Conservation (phyloP, 2,329 filamentous ascomycete genomes). For the Colletotrichum tropicicola region DNA sequence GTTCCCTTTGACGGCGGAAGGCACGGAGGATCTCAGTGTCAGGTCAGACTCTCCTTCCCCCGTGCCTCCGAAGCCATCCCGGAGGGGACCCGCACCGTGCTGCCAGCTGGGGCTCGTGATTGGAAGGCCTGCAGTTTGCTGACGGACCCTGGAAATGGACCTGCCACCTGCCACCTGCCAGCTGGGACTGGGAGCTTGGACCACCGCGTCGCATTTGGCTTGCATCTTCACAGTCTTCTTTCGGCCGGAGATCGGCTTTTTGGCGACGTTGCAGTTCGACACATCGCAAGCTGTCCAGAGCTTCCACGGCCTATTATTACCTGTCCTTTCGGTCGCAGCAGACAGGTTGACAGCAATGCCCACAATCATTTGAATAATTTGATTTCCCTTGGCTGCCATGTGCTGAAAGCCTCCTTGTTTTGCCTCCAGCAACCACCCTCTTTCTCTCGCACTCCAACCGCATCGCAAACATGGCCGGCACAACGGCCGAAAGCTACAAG, state of each 20-base stretch:
- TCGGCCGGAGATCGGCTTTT: not conserved
- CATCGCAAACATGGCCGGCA: conserved; percentile 43
- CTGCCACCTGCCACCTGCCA: not conserved
- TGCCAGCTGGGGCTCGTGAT: not conserved
- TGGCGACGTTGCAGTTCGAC: not conserved
- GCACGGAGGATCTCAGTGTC: conserved; percentile 7
- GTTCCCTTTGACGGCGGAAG: conserved; percentile 9
- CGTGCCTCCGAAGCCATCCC: conserved; percentile 2
- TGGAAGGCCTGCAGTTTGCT: not conserved
- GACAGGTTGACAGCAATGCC: not conserved
- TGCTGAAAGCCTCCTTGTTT: not conserved
- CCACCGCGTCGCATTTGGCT: not conserved
- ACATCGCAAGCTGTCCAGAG: not conserved
- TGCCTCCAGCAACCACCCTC: not conserved
- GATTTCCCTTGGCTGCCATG: not conserved
- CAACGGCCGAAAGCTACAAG: conserved; percentile 74
- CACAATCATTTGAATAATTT: too few species aligned
- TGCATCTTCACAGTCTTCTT: not conserved
- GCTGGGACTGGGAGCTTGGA: conserved; percentile 3
- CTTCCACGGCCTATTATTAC: not conserved
- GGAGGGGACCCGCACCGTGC: not conserved
- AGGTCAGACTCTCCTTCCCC: not conserved
- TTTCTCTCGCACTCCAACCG: not conserved
- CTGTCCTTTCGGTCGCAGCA: not conserved
- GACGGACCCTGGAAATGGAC: not conserved